Evolutionary conservation across 2,329 filamentous ascomycete species (phyloP).

Genomic region (Trematosphaeria pertusa): DNA sequence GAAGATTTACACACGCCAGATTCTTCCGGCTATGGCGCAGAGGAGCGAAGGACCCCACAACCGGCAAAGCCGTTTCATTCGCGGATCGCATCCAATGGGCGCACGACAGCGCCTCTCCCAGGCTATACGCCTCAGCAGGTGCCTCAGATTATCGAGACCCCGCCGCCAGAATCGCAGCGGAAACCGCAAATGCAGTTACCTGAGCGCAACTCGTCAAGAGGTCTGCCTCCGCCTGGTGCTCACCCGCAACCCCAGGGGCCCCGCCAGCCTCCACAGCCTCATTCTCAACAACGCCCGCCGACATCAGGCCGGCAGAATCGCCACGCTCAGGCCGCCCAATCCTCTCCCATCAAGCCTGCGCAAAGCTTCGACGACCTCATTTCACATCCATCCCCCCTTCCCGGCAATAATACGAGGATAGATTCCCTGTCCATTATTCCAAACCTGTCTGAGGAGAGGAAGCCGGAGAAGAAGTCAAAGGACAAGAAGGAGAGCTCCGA

Average conservation of each 20-base stretch:
- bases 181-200: conserved; percentile 50
- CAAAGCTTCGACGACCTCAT: conserved; percentile 70
- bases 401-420: conserved; percentile 73
- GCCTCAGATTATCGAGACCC: conserved; percentile 71
- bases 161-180: conserved; percentile 41
- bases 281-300: conserved; percentile 31
- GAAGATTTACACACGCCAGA: conserved; percentile 30
- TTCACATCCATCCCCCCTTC: conserved; percentile 70
- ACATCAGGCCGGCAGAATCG: conserved; percentile 32
- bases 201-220: conserved; percentile 60
- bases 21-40: conserved; percentile 28
- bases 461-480: conserved; percentile 71
- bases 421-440: conserved; percentile 83
- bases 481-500: conserved; percentile 77
- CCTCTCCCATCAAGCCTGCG: conserved; percentile 48
- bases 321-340: conserved; percentile 38
- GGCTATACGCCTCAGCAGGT: conserved; percentile 53
- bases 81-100: conserved; percentile 62
- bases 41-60: conserved; percentile 44
- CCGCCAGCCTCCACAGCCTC: conserved; percentile 18
- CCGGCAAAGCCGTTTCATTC: conserved; percentile 62
- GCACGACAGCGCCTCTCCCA: conserved; percentile 61
- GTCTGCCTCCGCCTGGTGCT: conserved; percentile 39
- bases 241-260: conserved; percentile 19
- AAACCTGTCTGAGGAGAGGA: conserved; percentile 73